Percentiles rank a stretch among this genome's conserved stretches.
Evolutionary conservation across 495 filamentous ascomycete species (phyloP).

Genomic region (Penicillium roqueforti): DNA sequence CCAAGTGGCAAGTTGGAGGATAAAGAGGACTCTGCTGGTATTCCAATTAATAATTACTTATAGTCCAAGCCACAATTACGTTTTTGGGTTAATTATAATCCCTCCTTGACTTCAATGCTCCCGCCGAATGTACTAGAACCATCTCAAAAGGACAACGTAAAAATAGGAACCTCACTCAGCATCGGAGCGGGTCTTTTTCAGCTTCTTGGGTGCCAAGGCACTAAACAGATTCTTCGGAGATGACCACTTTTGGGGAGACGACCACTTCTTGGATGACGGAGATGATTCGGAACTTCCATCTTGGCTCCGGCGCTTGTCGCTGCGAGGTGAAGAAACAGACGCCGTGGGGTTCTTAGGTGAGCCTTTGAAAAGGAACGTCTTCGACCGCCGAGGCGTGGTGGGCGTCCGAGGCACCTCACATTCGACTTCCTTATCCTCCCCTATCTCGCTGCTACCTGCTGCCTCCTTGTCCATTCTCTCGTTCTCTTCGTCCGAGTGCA

Average conservation of each 20-base stretch:
- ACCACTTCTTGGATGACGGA: constrained; percentile 26
- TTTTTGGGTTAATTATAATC: constrained; percentile 18
- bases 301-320: constrained; percentile 19
- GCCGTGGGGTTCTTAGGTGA: constrained; percentile 10
- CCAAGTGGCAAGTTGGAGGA: constrained; percentile 7
- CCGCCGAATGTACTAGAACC: constrained; percentile 2
- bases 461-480: constrained; percentile 16
- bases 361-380: constrained; percentile 16
- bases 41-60: constrained; percentile 3
- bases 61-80: constrained; percentile 13
- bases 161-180: constrained; percentile 64
- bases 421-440: constrained; percentile 15
- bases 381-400: constrained; percentile 13
- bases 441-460: constrained; percentile 10
- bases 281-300: constrained; percentile 15
- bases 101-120: constrained; percentile 4
- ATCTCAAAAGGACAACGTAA: constrained; percentile 26
- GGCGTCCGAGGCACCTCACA: constrained; percentile 15
- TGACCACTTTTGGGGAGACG: constrained; percentile 25
- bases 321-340: constrained; percentile 16
- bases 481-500: constrained; percentile 11
- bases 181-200: constrained; percentile 53
- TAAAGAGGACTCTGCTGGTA: constrained; percentile 1
- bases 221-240: constrained; percentile 19
- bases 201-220: constrained; percentile 20